Conservation (phyloP, 2,329 filamentous ascomycete species). For the Trichoderma lentiforme region DNA sequence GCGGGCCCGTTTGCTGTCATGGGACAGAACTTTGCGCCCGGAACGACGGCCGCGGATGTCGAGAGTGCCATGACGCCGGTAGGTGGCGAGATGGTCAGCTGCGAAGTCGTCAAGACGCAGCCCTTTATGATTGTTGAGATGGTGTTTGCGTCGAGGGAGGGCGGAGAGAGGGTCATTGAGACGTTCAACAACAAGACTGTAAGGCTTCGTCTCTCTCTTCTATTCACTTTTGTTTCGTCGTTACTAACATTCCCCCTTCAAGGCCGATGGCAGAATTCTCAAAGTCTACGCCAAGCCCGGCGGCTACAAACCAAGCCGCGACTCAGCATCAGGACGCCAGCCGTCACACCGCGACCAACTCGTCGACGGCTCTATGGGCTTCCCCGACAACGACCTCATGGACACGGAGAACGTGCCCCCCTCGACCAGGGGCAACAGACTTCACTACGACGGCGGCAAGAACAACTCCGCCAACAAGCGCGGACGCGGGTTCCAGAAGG, state of each 20-base stretch:
- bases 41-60: conserved; percentile 78
- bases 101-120: conserved; percentile 62
- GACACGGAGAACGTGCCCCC: conserved; percentile 27
- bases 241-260: neutral
- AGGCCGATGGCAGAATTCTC: conserved; percentile 72
- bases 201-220: conserved; percentile 29
- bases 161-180: conserved; percentile 69
- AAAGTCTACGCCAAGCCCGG: conserved; percentile 68
- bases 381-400: conserved; percentile 48
- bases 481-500: conserved; percentile 28
- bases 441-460: conserved; percentile 41
- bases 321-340: conserved; percentile 29
- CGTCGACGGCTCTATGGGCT: conserved; percentile 54
- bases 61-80: conserved; percentile 75
- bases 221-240: neutral
- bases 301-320: conserved; percentile 51
- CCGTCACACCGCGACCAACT: conserved; percentile 37
- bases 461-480: conserved; percentile 29
- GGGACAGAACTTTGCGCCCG: conserved; percentile 77
- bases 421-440: conserved; percentile 30
- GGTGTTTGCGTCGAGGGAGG: conserved; percentile 67
- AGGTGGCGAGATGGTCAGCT: conserved; percentile 66
- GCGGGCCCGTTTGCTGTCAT: conserved; percentile 70
- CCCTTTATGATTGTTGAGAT: conserved; percentile 78
- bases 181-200: conserved; percentile 79